These are phyloP conservation scores for Hymenoscyphus scutula DNA, from an alignment of 2,329 filamentous ascomycete genomes.

Conservation along the genomic window DNA sequence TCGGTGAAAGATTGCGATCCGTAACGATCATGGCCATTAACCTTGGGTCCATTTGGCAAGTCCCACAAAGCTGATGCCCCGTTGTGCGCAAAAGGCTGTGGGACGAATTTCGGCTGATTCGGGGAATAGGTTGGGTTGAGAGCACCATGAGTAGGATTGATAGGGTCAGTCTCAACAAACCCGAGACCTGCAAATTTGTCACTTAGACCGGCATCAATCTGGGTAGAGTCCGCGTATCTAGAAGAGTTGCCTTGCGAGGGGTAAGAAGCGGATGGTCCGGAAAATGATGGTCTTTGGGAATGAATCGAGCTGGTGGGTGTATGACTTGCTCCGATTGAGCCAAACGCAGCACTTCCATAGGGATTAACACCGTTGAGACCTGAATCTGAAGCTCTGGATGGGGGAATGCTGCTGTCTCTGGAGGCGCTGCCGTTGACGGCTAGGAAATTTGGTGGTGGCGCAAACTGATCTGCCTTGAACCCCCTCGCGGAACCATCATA, in stretches of 20 bases:
- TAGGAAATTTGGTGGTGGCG: conserved; percentile 47
- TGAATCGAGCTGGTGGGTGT: conserved; percentile 46
- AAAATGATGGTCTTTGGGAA: conserved; percentile 45
- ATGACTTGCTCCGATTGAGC: conserved; percentile 35
- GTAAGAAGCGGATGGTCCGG: conserved; percentile 47
- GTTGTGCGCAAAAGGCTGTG: conserved; percentile 26
- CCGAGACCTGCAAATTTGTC: conserved; percentile 32
- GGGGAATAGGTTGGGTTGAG: conserved; percentile 29
- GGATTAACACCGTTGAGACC: conserved; percentile 33
- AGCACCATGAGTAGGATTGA: conserved; percentile 23
- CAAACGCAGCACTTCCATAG: conserved; percentile 31
- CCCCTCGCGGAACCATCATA: conserved; percentile 26
- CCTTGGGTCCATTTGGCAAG: conserved; percentile 24
- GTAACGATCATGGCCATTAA: conserved; percentile 29
- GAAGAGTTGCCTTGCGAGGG: conserved; percentile 45
- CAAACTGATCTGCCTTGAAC: conserved; percentile 27
- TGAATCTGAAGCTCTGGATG: conserved; percentile 53
- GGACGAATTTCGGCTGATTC: conserved; percentile 26
- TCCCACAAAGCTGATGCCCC: conserved; percentile 33
- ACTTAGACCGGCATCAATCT: conserved; percentile 30
- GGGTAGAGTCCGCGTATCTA: conserved; percentile 27
- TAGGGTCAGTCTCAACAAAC: conserved; percentile 29
- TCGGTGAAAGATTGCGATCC: conserved; percentile 32
- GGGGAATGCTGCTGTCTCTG: conserved; percentile 54
- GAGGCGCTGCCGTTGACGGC: conserved; percentile 45